Percentiles rank a stretch among this genome's conserved stretches.
These are phyloP conservation scores for Areca catechu DNA, from an alignment of 176 grass and related monocot species.

Conservation along the genomic window DNA sequence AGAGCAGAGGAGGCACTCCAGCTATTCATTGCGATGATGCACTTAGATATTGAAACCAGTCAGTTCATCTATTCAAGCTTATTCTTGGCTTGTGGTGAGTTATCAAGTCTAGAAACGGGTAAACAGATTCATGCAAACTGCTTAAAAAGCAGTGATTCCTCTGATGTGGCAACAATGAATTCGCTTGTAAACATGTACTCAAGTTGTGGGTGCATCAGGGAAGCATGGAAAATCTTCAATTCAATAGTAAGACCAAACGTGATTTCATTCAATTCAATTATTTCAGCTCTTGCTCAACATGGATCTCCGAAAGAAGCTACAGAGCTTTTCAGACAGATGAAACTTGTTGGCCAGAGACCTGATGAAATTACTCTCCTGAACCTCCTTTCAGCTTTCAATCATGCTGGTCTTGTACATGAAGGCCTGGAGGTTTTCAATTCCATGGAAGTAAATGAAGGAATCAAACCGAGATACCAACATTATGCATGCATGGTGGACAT, in stretches of 20 bases:
- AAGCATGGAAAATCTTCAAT: conserved; percentile 29
- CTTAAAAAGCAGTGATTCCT: conserved; percentile 21
- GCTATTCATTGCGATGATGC: conserved; percentile 24
- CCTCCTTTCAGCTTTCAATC: conserved; percentile 32
- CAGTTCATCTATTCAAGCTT: conserved; percentile 29
- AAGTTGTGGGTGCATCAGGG: conserved; percentile 27
- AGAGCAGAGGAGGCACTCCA: conserved; percentile 18
- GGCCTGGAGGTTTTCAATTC: conserved; percentile 23
- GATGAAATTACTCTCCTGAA: conserved; percentile 38
- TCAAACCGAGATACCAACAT: conserved; percentile 23
- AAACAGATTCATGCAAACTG: conserved; percentile 27
- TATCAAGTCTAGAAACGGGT: conserved; percentile 23
- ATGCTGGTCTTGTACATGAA: conserved; percentile 31
- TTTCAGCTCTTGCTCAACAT: conserved; percentile 34
- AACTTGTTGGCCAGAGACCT: conserved; percentile 17
- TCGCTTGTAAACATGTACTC: conserved; percentile 40
- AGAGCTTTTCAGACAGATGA: conserved; percentile 20
- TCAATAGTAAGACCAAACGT: conserved; percentile 17
- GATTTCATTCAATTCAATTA: conserved; percentile 32
- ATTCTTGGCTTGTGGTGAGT: conserved; percentile 10
- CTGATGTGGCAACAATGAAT: conserved; percentile 24
- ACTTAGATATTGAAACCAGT: conserved; percentile 20
- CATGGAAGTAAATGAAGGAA: conserved; percentile 13
- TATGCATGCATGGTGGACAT: conserved; percentile 44
- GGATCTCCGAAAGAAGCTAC: conserved; percentile 16